Evolutionary conservation across 805 yeast species (phyloP), one percentile per base, ranked within the genome.

Genomic region (Metschnikowia drakensbergensis): DNA sequence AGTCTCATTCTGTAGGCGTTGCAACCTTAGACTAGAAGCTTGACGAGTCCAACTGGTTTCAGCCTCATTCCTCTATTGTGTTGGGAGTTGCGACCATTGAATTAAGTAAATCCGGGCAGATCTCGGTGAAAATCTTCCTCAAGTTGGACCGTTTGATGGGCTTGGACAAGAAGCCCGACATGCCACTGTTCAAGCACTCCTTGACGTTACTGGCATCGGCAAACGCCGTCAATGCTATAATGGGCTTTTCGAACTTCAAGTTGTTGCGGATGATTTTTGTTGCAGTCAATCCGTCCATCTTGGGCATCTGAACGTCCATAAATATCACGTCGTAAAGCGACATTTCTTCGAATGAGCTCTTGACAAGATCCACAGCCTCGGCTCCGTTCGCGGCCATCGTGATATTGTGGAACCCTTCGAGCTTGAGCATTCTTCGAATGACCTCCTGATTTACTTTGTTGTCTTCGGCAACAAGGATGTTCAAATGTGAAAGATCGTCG

Each of bases 281-380:
- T 0, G 97, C 96, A 26, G 82, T 73, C 29, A 91, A 69, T 3
- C 99, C 99, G 63, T 92, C 97, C 55, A 90, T 75, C 58, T 81
- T 84, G 4, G 98, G 98, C 98, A 91, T 92, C 67, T 92, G 97
- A 45, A 92, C 95, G 66, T 92, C 99, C 99, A 92, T 92, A 62
- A 92, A 88, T 1, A 94, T 81, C 46, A 92, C 67, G 62, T 88
- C 92, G 63, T 75, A 89, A 11, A 63, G 59, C 7, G 70, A 70
- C 11, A 66, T 66, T 2, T 65, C 59, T 2, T 65, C 74, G 26
- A 69, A 58, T 1, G 83, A 69, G 31, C 74, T 75, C 51, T 79
- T 74, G 2, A 89, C 83, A 43, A 76, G 69, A 8, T 82, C 83
- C 34, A 91, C 80, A 0, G 97, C 97, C 53, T 91, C 97, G 32